Percentiles rank a stretch among this genome's conserved stretches.
Conservation (phyloP, 2,329 filamentous ascomycete genomes). For the Microdochium trichocladiopsis region DNA sequence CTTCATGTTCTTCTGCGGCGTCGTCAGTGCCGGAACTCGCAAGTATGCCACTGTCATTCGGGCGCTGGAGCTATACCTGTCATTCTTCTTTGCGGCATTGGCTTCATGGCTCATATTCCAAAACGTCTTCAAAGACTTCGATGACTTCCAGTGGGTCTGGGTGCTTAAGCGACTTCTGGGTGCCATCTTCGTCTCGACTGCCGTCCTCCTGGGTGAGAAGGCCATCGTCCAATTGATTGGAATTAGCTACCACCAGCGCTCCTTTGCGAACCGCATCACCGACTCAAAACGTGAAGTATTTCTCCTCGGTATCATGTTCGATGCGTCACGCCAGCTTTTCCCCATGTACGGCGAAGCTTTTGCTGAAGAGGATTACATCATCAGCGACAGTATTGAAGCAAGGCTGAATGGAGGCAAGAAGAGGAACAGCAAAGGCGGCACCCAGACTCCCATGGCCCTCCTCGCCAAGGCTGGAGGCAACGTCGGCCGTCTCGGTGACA, state of each 20-base stretch:
- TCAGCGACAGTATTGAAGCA: constrained; percentile 75
- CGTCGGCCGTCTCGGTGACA: constrained; percentile 79
- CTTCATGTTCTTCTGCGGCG: constrained; percentile 64
- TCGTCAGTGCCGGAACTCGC: constrained; percentile 61
- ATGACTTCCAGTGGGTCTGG: constrained; percentile 43
- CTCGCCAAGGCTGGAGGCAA: constrained; percentile 56
- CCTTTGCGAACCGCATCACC: constrained; percentile 76
- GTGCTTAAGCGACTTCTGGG: constrained; percentile 58
- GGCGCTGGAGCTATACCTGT: constrained; percentile 59
- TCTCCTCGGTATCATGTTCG: constrained; percentile 78
- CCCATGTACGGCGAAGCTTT: constrained; percentile 92
- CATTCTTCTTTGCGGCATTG: constrained; percentile 63
- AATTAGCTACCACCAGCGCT: constrained; percentile 78
- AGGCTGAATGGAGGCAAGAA: constrained; percentile 49
- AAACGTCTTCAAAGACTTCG: constrained; percentile 35
- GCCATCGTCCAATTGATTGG: constrained; percentile 75
- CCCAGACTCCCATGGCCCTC: constrained; percentile 70
- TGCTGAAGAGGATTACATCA: constrained; percentile 82
- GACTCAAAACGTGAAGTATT: constrained; percentile 82
- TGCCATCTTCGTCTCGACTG: constrained; percentile 59
- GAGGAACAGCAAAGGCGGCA: constrained; percentile 43
- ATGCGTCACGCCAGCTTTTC: constrained; percentile 82
- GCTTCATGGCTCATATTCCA: constrained; percentile 56
- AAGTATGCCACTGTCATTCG: constrained; percentile 63
- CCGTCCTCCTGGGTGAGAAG: constrained; percentile 71